Evolutionary conservation across 805 yeast genomes (phyloP).

Genomic region (Candida nemodendra): DNA sequence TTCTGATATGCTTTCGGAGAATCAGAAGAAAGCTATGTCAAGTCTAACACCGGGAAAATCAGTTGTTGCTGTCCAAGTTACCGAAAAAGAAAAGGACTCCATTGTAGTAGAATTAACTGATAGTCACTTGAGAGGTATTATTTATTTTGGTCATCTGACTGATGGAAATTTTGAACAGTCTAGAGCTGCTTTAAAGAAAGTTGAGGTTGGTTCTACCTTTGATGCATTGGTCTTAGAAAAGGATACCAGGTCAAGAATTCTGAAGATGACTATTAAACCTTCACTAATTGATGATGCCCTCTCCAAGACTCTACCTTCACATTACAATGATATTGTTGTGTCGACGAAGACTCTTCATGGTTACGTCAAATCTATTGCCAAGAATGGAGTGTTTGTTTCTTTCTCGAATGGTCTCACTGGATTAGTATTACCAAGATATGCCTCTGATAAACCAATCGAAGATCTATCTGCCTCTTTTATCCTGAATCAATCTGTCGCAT

Average conservation of each 20-base stretch:
- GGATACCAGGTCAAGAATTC: constrained; percentile 57
- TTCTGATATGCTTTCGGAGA: constrained; percentile 48
- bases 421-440: constrained; percentile 72
- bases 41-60: constrained; percentile 60
- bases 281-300: constrained; percentile 67
- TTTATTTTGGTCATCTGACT: constrained; percentile 70
- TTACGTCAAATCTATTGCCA: constrained; percentile 74
- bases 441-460: constrained; percentile 50
- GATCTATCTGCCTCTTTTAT: constrained; percentile 55
- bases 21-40: constrained; percentile 46
- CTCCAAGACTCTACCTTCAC: constrained; percentile 50
- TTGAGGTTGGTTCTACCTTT: constrained; percentile 58
- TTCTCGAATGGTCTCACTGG: constrained; percentile 84
- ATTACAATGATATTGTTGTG: constrained; percentile 55
- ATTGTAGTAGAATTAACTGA: constrained; percentile 60
- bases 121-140: constrained; percentile 61
- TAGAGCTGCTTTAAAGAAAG: constrained; percentile 60
- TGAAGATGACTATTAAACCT: constrained; percentile 62
- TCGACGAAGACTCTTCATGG: constrained; percentile 59
- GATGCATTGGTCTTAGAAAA: constrained; percentile 67
- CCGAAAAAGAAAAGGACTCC: constrained; percentile 75
- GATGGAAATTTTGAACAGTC: constrained; percentile 76
- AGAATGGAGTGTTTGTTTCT: constrained; percentile 76
- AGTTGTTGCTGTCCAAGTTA: constrained; percentile 55
- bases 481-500: constrained; percentile 68